These are phyloP conservation scores for Pelargonium fulgidum DNA, from an alignment of 441 rosid genomes.

Conservation along the genomic window DNA sequence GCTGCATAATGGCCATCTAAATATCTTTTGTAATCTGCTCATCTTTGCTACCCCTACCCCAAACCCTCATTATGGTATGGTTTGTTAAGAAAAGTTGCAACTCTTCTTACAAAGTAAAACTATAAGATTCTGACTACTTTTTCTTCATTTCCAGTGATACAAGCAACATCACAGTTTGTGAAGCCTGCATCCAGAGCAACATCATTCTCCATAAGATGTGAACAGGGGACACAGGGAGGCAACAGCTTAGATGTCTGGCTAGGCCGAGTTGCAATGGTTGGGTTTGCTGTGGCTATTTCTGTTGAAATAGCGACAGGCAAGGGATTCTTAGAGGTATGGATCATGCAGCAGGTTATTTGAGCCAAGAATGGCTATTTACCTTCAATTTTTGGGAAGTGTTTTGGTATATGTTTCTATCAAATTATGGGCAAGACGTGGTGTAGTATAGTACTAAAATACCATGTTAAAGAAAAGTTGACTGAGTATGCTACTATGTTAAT, in stretches of 20 bases:
- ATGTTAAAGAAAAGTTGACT: no score
- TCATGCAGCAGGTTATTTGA: not conserved
- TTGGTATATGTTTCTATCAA: not conserved
- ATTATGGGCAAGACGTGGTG: not conserved
- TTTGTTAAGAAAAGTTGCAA: no score
- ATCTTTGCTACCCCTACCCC: no score
- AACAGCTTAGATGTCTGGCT: conserved; percentile 76
- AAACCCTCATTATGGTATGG: no score
- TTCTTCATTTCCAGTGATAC: conserved; percentile 25
- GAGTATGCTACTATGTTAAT: no score
- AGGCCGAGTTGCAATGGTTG: conserved; percentile 83
- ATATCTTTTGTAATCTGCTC: no score
- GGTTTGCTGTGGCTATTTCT: conserved; percentile 63
- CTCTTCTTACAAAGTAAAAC: no score
- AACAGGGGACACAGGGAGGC: conserved; percentile 60
- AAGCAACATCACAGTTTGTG: conserved; percentile 27
- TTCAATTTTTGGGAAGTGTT: not conserved
- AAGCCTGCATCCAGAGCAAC: conserved; percentile 35
- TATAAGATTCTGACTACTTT: not conserved
- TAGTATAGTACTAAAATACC: not conserved
- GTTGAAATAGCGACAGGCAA: conserved; percentile 79
- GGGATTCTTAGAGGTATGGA: conserved; percentile 72
- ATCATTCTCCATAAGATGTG: conserved; percentile 52
- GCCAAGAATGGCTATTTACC: not conserved
- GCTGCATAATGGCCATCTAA: no score